Conservation (phyloP, 208 protist species). For the Wallacemonas rigidus region DNA sequence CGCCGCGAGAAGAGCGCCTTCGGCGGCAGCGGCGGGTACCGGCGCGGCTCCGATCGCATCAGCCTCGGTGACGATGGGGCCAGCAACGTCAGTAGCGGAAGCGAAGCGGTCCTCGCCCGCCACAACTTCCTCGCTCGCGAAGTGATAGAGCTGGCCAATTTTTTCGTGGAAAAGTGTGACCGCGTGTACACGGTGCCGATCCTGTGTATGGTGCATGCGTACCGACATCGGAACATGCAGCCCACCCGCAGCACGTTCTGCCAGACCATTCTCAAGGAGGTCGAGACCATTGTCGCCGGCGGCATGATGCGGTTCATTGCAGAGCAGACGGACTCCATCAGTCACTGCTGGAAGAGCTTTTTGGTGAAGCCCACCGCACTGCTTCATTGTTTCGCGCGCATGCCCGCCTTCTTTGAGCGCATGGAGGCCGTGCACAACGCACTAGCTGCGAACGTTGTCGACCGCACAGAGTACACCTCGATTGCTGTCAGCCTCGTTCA, state of each 20-base stretch:
- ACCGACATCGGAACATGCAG: constrained; percentile 40
- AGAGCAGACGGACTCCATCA: constrained; percentile 88
- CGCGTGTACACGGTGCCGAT: constrained; percentile 77
- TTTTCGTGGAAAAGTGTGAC: constrained; percentile 78
- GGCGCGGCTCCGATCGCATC: constrained; percentile 10
- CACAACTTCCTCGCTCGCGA: constrained; percentile 52
- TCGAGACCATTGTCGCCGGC: constrained; percentile 58
- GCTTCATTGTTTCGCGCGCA: constrained; percentile 78
- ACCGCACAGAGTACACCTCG: constrained; percentile 75
- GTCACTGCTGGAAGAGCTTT: constrained; percentile 60
- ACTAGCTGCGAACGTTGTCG: constrained; percentile 52
- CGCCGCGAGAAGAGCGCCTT: background rate
- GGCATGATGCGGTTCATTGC: constrained; percentile 73
- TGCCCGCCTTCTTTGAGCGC: constrained; percentile 72
- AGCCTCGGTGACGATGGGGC: constrained; percentile 24
- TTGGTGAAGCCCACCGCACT: constrained; percentile 72
- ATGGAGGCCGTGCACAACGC: constrained; percentile 79
- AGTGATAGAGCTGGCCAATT: constrained; percentile 51
- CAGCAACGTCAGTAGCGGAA: background rate
- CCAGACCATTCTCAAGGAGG: constrained; percentile 51
- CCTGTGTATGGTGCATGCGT: constrained; percentile 77
- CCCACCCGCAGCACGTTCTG: constrained; percentile 70
- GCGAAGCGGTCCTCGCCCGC: constrained; percentile 1
- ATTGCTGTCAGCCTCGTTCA: constrained; percentile 76
- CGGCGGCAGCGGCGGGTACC: constrained; percentile 9